Conservation (phyloP, 768 basidiomycete genomes). For the Boletus subparvulus region DNA sequence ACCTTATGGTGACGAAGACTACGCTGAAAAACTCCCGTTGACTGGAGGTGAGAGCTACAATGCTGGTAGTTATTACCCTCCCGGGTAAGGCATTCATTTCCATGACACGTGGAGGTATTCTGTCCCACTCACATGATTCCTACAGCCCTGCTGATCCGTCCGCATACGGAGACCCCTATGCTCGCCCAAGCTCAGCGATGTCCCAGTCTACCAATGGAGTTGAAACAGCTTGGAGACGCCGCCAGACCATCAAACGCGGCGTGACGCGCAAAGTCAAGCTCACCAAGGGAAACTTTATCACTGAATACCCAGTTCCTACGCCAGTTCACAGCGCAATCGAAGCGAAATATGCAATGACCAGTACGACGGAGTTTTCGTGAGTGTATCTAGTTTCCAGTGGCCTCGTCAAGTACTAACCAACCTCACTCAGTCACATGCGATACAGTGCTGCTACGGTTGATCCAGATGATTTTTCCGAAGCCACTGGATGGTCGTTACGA, state of each 20-base stretch:
- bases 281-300: conserved; percentile 89
- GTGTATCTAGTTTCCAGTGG: conserved; percentile 27
- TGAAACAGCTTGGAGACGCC: conserved; percentile 66
- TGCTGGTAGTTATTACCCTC: conserved; percentile 69
- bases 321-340: conserved; percentile 83
- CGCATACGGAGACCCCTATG: conserved; percentile 67
- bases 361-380: conserved; percentile 88
- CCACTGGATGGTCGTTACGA: conserved; percentile 81
- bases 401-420: background rate
- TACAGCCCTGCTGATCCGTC: conserved; percentile 53
- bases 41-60: conserved; percentile 55
- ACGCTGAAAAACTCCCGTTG: conserved; percentile 74
- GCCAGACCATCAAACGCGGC: conserved; percentile 89
- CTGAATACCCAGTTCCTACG: conserved; percentile 85
- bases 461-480: conserved; percentile 83
- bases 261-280: conserved; percentile 94
- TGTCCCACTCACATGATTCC: conserved; percentile 8
- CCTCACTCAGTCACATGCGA: conserved; percentile 67
- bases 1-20: conserved; percentile 64
- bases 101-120: background rate
- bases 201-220: conserved; percentile 56
- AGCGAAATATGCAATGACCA: conserved; percentile 67
- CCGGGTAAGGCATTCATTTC: conserved; percentile 47
- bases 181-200: conserved; percentile 50
- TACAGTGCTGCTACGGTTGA: conserved; percentile 92